Conservation (phyloP, 225 moss, liverwort and hornwort genomes). For the Physcomitrium patens region DNA sequence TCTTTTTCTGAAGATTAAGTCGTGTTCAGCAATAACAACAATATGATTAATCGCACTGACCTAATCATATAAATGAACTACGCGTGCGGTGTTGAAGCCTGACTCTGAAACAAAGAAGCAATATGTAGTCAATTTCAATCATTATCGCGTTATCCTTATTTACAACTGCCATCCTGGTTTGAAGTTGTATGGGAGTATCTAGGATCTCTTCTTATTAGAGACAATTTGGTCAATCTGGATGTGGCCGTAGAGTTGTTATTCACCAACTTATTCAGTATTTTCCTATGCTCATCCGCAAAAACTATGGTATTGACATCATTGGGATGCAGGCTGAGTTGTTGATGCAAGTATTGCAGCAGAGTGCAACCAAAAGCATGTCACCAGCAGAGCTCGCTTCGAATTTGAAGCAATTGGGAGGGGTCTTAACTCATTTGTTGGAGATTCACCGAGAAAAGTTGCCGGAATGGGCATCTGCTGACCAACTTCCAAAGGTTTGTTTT, state of each 20-base stretch:
- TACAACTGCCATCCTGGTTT: neutral
- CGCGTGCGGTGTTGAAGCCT: slow-evolving; percentile 14
- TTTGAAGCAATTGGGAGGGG: slow-evolving; percentile 63
- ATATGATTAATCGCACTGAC: too few species aligned
- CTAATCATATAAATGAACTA: too few species aligned
- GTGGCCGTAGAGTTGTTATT: slow-evolving; percentile 14
- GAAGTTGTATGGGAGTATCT: slow-evolving; percentile 15
- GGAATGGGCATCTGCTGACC: slow-evolving; percentile 74
- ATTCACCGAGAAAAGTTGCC: slow-evolving; percentile 42
- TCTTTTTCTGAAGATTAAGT: too few species aligned
- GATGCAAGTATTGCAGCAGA: slow-evolving; percentile 44
- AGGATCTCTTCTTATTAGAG: slow-evolving; percentile 6
- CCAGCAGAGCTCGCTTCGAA: slow-evolving; percentile 47
- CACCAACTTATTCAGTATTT: neutral
- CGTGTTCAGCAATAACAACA: too few species aligned
- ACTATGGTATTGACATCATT: slow-evolving; percentile 29
- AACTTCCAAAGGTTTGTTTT: slow-evolving; percentile 76
- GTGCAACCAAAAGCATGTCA: slow-evolving; percentile 30
- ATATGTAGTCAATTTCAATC: slow-evolving; percentile 19
- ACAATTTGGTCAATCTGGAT: slow-evolving; percentile 9
- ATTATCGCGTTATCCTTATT: neutral
- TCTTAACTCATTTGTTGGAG: slow-evolving; percentile 63
- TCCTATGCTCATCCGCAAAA: slow-evolving; percentile 25
- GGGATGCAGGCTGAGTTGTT: slow-evolving; percentile 51
- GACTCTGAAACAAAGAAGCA: neutral